Evolutionary conservation across 1,284 basidiomycete species (phyloP).

Genomic region (Mycosarcoma maydis): DNA sequence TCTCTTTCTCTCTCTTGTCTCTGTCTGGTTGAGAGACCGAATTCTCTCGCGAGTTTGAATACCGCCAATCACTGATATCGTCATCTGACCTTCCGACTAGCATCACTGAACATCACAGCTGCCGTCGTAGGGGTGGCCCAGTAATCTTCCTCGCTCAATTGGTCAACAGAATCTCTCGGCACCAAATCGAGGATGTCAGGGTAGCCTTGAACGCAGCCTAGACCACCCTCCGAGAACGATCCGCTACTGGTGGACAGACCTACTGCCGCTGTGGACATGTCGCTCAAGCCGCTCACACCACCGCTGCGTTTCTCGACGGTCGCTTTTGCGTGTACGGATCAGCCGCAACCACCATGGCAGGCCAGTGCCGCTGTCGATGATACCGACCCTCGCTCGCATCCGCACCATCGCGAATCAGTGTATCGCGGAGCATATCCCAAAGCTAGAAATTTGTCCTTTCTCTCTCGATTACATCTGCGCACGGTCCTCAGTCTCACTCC

Average conservation of each 20-base stretch:
- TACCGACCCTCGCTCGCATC: constrained; percentile 17
- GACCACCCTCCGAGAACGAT: background rate
- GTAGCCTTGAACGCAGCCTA: background rate
- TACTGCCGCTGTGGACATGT: constrained; percentile 16
- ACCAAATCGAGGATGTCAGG: background rate
- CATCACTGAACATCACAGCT: no score
- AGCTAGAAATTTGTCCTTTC: constrained; percentile 59
- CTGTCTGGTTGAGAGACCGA: no score
- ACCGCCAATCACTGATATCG: no score
- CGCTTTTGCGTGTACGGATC: constrained; percentile 37
- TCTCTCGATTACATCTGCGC: constrained; percentile 55
- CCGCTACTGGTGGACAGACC: background rate
- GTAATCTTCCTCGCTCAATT: no score
- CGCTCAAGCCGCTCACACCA: constrained; percentile 52
- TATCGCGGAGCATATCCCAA: constrained; percentile 65
- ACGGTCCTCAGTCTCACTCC: constrained; percentile 64
- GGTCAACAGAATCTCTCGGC: background rate
- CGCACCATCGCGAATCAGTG: constrained; percentile 47
- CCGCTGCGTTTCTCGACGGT: constrained; percentile 58
- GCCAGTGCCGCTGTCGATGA: background rate
- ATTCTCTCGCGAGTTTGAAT: no score
- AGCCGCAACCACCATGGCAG: constrained; percentile 4
- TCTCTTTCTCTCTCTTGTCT: no score
- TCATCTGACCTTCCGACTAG: no score
- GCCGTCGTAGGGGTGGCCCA: no score